phyloP scores from a whole-genome alignment of 2,329 filamentous ascomycete genomes.

The Penicillium sp. region DNA sequence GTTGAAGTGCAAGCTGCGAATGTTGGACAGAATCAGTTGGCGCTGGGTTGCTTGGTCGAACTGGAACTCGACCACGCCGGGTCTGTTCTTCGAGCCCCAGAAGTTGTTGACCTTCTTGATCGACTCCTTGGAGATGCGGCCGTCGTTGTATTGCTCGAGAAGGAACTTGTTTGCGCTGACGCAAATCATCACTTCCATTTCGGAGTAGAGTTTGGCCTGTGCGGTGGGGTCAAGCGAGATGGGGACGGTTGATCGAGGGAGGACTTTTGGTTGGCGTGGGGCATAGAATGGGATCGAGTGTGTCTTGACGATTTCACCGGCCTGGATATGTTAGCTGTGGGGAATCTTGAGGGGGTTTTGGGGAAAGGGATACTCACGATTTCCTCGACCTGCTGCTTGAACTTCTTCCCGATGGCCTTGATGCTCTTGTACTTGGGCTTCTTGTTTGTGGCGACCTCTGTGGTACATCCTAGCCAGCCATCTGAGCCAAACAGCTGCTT shows the following conservation, averaged over 20 bases:
- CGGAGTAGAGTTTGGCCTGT: conserved; percentile 51
- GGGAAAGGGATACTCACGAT: conserved; percentile 34
- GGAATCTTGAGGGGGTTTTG: no score
- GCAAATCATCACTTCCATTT: conserved; percentile 53
- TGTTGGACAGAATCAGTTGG: conserved; percentile 52
- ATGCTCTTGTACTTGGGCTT: conserved; percentile 38
- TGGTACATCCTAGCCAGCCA: conserved; percentile 45
- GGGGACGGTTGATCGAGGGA: conserved; percentile 33
- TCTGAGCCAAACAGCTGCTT: conserved; percentile 51
- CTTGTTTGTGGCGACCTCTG: conserved; percentile 34
- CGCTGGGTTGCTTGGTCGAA: conserved; percentile 59
- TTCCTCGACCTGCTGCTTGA: conserved; percentile 45
- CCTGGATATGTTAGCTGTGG: conserved; percentile 23
- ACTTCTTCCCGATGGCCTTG: conserved; percentile 42
- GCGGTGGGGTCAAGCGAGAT: conserved; percentile 47
- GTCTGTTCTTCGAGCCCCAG: conserved; percentile 54
- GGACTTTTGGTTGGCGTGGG: conserved; percentile 20
- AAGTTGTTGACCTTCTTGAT: conserved; percentile 43
- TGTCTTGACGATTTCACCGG: conserved; percentile 33
- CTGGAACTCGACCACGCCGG: conserved; percentile 56
- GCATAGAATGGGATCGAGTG: conserved; percentile 20
- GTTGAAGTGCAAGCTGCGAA: conserved; percentile 52
- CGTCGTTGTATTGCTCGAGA: conserved; percentile 45
- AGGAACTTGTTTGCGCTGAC: conserved; percentile 52
- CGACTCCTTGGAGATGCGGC: conserved; percentile 45